phyloP scores from a whole-genome alignment of 1,139 yeast genomes.

The Pichia sp. region DNA sequence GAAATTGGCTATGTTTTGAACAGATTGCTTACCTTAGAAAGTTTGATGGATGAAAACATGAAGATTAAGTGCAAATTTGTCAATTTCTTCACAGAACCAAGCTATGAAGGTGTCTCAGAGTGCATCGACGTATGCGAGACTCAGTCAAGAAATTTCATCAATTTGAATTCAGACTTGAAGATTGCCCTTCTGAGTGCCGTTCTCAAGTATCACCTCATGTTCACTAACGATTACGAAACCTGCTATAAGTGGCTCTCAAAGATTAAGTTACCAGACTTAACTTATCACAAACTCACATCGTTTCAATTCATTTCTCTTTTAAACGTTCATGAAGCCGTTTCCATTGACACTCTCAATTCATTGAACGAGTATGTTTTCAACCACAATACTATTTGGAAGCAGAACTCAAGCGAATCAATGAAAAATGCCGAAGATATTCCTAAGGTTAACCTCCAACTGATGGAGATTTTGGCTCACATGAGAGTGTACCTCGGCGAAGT shows the following conservation, averaged over 20 bases:
- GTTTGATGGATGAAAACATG: conserved; percentile 8
- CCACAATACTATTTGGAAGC: neutral
- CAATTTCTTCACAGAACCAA: conserved; percentile 18
- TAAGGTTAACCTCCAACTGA: conserved; percentile 19
- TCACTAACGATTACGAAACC: conserved; percentile 9
- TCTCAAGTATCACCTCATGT: conserved; percentile 18
- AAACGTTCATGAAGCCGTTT: conserved; percentile 16
- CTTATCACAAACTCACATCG: conserved; percentile 12
- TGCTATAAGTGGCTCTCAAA: conserved; percentile 17
- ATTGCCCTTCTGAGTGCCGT: conserved; percentile 20
- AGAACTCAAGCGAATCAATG: neutral
- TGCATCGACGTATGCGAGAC: conserved; percentile 13
- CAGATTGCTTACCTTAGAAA: conserved; percentile 1
- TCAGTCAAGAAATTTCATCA: neutral
- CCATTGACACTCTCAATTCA: conserved; percentile 10
- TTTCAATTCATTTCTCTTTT: conserved; percentile 22
- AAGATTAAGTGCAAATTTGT: conserved; percentile 15
- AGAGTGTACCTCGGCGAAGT: conserved; percentile 23
- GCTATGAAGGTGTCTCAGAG: conserved; percentile 12
- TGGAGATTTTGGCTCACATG: conserved; percentile 23
- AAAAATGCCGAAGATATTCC: conserved; percentile 10
- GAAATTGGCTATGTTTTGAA: neutral
- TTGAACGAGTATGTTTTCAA: conserved; percentile 5
- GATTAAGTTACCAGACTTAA: conserved; percentile 19
- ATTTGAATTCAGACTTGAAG: conserved; percentile 11